Conservation (phyloP, 768 basidiomycete genomes). For the Suillus luteus region DNA sequence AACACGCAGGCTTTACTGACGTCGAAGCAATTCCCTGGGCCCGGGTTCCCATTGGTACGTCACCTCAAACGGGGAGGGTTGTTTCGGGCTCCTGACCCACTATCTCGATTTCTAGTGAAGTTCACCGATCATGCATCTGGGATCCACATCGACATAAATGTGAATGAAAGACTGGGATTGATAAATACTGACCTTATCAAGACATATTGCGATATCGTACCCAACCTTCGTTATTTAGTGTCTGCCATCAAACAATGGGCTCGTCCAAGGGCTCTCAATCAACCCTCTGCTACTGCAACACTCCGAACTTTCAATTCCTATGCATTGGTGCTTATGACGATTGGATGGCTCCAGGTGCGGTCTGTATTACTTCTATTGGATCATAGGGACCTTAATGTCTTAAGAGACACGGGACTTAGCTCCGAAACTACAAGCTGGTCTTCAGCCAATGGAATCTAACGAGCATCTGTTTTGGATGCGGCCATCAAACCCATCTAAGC, state of each 20-base stretch:
- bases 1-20: slow-evolving; percentile 36
- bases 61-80: slow-evolving; percentile 9
- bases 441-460: slow-evolving; percentile 21
- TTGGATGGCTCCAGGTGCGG: slow-evolving; percentile 58
- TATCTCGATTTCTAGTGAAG: slow-evolving; percentile 44
- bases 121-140: slow-evolving; percentile 45
- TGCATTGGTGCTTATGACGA: slow-evolving; percentile 59
- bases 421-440: slow-evolving; percentile 53
- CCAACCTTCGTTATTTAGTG: slow-evolving; percentile 47
- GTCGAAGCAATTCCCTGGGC: slow-evolving; percentile 36
- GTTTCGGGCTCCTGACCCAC: slow-evolving; percentile 4
- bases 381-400: background rate
- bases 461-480: slow-evolving; percentile 35
- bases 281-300: slow-evolving; percentile 32
- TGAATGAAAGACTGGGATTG: slow-evolving; percentile 62
- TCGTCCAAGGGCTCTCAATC: slow-evolving; percentile 51
- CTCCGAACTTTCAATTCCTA: slow-evolving; percentile 60
- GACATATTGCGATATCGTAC: slow-evolving; percentile 50
- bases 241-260: slow-evolving; percentile 62
- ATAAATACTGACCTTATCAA: slow-evolving; percentile 52
- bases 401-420: slow-evolving; percentile 44
- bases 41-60: slow-evolving; percentile 45
- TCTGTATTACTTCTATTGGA: background rate
- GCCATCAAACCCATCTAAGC: slow-evolving; percentile 14
- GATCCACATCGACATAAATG: slow-evolving; percentile 56